Conservation (phyloP, 306 rosid genomes). For the Trifolium pratense region DNA sequence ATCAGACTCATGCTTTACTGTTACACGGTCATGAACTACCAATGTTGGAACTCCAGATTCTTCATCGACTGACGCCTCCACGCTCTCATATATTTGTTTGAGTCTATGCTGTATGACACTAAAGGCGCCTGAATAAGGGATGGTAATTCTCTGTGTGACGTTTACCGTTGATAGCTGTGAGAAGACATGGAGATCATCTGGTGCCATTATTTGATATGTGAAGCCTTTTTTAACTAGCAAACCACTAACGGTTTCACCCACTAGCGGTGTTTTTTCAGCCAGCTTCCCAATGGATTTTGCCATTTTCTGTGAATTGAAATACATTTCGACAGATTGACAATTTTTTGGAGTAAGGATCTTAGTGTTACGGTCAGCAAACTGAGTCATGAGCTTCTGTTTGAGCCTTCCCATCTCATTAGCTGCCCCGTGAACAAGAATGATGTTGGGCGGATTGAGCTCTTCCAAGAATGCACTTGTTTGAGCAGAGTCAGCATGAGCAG, state of each 20-base stretch:
- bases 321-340: slow-evolving; percentile 92
- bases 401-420: slow-evolving; percentile 98
- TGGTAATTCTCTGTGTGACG: slow-evolving; percentile 82
- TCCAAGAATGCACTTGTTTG: slow-evolving; percentile 92
- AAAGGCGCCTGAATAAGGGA: slow-evolving; percentile 76
- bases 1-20: slow-evolving; percentile 82
- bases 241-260: slow-evolving; percentile 75
- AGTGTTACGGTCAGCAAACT: slow-evolving; percentile 83
- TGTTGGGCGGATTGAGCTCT: slow-evolving; percentile 90
- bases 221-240: slow-evolving; percentile 89
- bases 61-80: slow-evolving; percentile 77
- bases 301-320: slow-evolving; percentile 92
- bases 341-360: slow-evolving; percentile 90
- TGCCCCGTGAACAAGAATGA: slow-evolving; percentile 95
- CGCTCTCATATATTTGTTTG: slow-evolving; percentile 75
- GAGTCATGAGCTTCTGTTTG: slow-evolving; percentile 81
- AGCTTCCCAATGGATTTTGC: slow-evolving; percentile 90
- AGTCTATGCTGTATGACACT: slow-evolving; percentile 69
- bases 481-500: slow-evolving; percentile 96
- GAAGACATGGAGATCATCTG: slow-evolving; percentile 92
- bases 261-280: slow-evolving; percentile 78
- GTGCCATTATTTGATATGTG: slow-evolving; percentile 92
- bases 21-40: slow-evolving; percentile 76
- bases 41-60: slow-evolving; percentile 75
- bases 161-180: slow-evolving; percentile 85